Evolutionary conservation across 495 filamentous ascomycete species (phyloP), one percentile per base, ranked within the genome.

Genomic region (Mycothermus thermophilus): DNA sequence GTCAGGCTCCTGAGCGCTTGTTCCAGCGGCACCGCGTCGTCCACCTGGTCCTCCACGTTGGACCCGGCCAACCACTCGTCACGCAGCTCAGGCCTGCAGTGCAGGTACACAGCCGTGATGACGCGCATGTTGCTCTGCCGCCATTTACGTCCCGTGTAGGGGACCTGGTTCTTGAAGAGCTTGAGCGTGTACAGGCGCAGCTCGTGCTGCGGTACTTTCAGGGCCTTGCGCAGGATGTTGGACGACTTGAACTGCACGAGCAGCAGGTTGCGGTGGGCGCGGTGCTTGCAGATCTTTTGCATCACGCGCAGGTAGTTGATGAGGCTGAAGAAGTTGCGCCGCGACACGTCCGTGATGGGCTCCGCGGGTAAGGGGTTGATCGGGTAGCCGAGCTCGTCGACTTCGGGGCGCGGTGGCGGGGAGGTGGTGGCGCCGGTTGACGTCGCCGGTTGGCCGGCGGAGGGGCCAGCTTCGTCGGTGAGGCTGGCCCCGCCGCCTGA

Each of bases 81-180:
- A 2, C 92, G 69, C 14, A 97, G 69, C 52, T 95, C 86, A 0
- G 88, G 88, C 2, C 82, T 69, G 52, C 86, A 93, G 58, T 93
- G 83, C 20, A 97, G 63, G 47, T 93, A 97, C 2, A 96, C 81
- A 13, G 85, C 87, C 0, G 90, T 97, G 52, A 97, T 97, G 44
- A 96, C 87, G 33, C 87, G 79, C 90, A 97, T 97, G 54, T 97
- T 95, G 35, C 76, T 75, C 63, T 97, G 90, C 12, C 90, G 76
- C 90, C 90, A 97, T 60, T 97, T 97, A 10, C 90, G 77, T 13
- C 90, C 88, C 55, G 90, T 96, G 62, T 92, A 97, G 10, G 90
- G 90, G 1, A 96, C 90, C 51, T 96, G 92, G 37, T 81, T 84
- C 57, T 97, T 97, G 75, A 95, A 94, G 0, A 97, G 72, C 52